Evolutionary conservation across 371 early-diverging fungal species (phyloP).

Genomic region (Furculomyces boomerangus): DNA sequence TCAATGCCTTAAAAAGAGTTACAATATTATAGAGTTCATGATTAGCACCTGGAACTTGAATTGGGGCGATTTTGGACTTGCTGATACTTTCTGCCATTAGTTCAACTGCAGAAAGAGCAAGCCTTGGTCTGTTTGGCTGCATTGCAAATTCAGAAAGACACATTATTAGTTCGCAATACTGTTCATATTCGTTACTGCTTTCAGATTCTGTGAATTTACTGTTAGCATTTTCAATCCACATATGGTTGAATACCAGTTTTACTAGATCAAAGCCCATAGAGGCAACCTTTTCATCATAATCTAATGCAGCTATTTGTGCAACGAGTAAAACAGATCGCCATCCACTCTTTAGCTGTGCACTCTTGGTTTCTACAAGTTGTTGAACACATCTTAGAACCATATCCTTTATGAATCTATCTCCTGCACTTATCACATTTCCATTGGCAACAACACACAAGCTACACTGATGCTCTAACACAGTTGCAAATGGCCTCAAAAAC

Average conservation of each 20-base stretch:
- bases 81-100: background rate
- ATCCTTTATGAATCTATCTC: slow-evolving; percentile 63
- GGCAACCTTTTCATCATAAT: slow-evolving; percentile 30
- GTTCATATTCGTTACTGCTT: slow-evolving; percentile 39
- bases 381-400: slow-evolving; percentile 78
- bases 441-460: slow-evolving; percentile 1
- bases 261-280: slow-evolving; percentile 24
- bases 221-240: background rate
- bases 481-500: slow-evolving; percentile 79
- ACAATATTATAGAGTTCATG: slow-evolving; percentile 73
- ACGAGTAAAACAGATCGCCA: slow-evolving; percentile 83
- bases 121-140: slow-evolving; percentile 11
- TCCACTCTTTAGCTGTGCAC: slow-evolving; percentile 62
- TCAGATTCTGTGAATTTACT: background rate
- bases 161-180: slow-evolving; percentile 53
- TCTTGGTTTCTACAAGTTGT: slow-evolving; percentile 69
- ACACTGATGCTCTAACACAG: slow-evolving; percentile 40
- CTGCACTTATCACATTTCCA: slow-evolving; percentile 4
- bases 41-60: slow-evolving; percentile 38
- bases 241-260: background rate
- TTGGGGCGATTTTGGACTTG: background rate
- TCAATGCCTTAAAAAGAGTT: slow-evolving; percentile 36
- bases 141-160: slow-evolving; percentile 58
- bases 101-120: slow-evolving; percentile 22
- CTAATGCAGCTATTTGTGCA: slow-evolving; percentile 56